Base-by-base conservation (phyloP, 2,329 filamentous ascomycete species). In the Curvularia sp. region DNA sequence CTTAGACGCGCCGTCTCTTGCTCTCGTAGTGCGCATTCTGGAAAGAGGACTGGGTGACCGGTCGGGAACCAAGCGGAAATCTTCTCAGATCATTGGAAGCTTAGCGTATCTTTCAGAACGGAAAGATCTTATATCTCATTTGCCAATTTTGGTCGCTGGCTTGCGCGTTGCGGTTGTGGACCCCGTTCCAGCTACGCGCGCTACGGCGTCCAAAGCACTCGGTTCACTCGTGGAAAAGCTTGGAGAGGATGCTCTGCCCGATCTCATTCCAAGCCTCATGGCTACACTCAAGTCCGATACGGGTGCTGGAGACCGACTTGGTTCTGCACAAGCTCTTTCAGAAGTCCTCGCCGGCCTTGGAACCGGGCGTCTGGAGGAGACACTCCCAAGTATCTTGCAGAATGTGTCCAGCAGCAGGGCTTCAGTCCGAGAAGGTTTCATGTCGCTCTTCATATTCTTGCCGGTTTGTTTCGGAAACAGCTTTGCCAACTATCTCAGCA, bases 391-490 rank as follows among this genome's bases (percentile, higher is more conserved):
- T 12, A 97, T 99, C 68, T 80, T 99, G 39, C 94, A 98, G 72
- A 99, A 99, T 72, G 94, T 97, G 65, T 89, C 92, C 67, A 98
- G 94, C 70, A 87, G 89, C 67, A 97, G 97, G 79, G 77, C 95
- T 18, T 88, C 93, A 53, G 92, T 99, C 64, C 89, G 95, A 70
- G 95, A 99, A 82, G 95, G 95, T 45, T 99, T 99, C 82, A 99
- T 99, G 95, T 97, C 95, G 7, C 85, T 99, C 39, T 99, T 99
- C 80, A 98, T 99, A 67, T 99, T 97, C 85, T 87, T 99, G 80
- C 95, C 95, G 12, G 95, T 97, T 52, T 99, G 95, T 80, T 99
- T 99, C 71, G 95, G 95, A 72, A 99, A 99, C 84, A 96, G 93
- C 77, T 99, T 99, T 73, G 90, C 95, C 68, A 93, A 92, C 74